Conservation (phyloP, 441 rosid genomes). For the Populus hybrid region DNA sequence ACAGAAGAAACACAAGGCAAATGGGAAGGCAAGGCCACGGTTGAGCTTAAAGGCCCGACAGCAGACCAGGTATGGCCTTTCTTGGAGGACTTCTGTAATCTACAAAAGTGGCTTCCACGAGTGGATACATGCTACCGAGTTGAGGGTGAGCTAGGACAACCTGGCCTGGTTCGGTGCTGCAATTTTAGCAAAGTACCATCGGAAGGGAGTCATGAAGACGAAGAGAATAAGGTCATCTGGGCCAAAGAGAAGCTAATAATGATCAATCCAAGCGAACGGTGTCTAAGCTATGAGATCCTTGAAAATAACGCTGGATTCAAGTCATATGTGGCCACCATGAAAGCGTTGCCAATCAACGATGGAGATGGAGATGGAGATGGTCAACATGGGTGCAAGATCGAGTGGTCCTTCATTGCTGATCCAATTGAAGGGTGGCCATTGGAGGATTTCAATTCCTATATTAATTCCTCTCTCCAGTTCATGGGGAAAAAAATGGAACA, state of each 20-base stretch:
- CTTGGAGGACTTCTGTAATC: conserved; percentile 52
- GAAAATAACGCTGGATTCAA: conserved; percentile 49
- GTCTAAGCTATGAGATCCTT: conserved; percentile 42
- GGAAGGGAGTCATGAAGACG: not conserved
- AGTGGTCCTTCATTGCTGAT: conserved; percentile 56
- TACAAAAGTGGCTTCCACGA: conserved; percentile 42
- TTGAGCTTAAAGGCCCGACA: conserved; percentile 28
- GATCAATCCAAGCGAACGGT: conserved; percentile 40
- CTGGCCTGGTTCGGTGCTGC: conserved; percentile 49
- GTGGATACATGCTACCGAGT: conserved; percentile 40
- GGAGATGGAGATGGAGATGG: conserved; percentile 12
- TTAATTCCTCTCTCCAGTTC: conserved; percentile 29
- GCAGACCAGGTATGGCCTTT: conserved; percentile 51
- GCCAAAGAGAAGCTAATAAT: conserved; percentile 47
- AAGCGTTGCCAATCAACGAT: conserved; percentile 24
- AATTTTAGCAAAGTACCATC: conserved; percentile 12
- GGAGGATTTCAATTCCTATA: conserved; percentile 34
- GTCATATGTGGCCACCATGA: conserved; percentile 39
- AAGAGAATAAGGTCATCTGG: conserved; percentile 27
- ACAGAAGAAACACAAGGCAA: not conserved
- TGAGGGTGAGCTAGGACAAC: conserved; percentile 46
- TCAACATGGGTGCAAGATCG: conserved; percentile 38
- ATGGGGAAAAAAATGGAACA: conserved; percentile 36
- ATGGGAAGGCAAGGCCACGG: conserved; percentile 40
- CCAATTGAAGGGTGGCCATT: conserved; percentile 47